Base-by-base conservation (phyloP, 306 rosid genomes). In the Oxytropis ochrocephala region DNA sequence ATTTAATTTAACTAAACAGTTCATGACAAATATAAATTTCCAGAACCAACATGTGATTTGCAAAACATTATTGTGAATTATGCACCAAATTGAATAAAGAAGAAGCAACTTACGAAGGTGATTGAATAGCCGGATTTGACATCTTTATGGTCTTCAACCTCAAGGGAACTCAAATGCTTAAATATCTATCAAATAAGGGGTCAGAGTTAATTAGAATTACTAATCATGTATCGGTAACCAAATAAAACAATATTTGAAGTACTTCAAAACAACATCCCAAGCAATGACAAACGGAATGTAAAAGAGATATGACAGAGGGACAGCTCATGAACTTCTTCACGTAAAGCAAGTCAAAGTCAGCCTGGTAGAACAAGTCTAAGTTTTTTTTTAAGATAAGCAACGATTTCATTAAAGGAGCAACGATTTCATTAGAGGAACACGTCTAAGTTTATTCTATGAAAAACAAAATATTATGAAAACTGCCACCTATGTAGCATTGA, bases 51-150 rank as follows among this genome's bases (percentile, higher is more conserved):
- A 17, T 11, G 35, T 38, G 27, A 56, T 42, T 55, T 11, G 9
- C 48, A 56, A 24, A 72, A 38, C 39, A 47, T 18, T 64, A 0
- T 3, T 5, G 27, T 8, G 10, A 63, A 50, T 10, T 5, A 17
- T 41, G 49, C 17, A 43, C 38, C 27, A 3, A 24, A 43, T 10
- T 16, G 59, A 19, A 42, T n/a, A 13, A 27, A 67, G 74, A 66
- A 72, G 21, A 71, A 1, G 16, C 17, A 79, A 85, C 99, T 94
- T 70, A 94, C 99, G 48, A 94, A 79, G 41, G 96, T 81, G 59
- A 94, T 87, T 5, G 90, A 74, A 74, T 85, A 94, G 72, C 99
- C 99, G 8, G 99, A 94, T 71, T 88, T 94, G 74, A 94, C 96
- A 39, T 94, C 99, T 72, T 88, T 89, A 70, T 74, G 82, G 54